Evolutionary conservation across 1,284 basidiomycete genomes (phyloP), one percentile per base, ranked within the genome.

Genomic region (Cutaneotrichosporon sp.): DNA sequence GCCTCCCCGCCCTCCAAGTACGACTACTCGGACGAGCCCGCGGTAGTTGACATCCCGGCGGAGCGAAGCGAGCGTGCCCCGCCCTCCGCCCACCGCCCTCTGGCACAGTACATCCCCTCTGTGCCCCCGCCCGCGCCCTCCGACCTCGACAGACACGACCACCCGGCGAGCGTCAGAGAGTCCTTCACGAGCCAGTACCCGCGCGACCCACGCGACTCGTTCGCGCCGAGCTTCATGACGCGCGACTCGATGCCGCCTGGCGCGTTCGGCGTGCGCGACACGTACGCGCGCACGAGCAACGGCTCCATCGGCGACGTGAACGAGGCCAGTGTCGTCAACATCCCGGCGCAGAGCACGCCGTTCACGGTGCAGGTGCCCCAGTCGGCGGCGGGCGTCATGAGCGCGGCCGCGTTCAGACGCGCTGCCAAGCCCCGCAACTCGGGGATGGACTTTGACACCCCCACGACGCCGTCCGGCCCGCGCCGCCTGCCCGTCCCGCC

Each of bases 21-120:
- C 55, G 20, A 46, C 46, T 49, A 54, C 31, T 13, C 31, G 10
- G 55, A 57, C 16, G 46, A 57, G 46, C 22, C 29, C 7, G 29
- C 55, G 13, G 56, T 62, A 16, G 60, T 62, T 1, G 43, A 36
- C 18, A 58, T 62, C 8, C 60, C 60, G 36, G 51, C 34, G 14
- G 50, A 57, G n/a, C n/a, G n/a, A n/a, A n/a, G n/a, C n/a, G n/a
- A n/a, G n/a, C n/a, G n/a, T n/a, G n/a, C n/a, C n/a, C n/a, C n/a
- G n/a, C 53, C 38, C 38, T 18, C 16, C 45, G 22, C 34, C 45
- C 24, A 29, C 16, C 55, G 33, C 22, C 43, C 46, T 1, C 14
- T 29, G 22, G 33, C 42, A 10, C 25, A 46, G 4, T 57, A 57
- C 46, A 38, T 57, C 22, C 55, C 51, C 18, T 25, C 29, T 10